phyloP scores from a whole-genome alignment of 176 grass and related monocot species.

The Neostapfia colusana region DNA sequence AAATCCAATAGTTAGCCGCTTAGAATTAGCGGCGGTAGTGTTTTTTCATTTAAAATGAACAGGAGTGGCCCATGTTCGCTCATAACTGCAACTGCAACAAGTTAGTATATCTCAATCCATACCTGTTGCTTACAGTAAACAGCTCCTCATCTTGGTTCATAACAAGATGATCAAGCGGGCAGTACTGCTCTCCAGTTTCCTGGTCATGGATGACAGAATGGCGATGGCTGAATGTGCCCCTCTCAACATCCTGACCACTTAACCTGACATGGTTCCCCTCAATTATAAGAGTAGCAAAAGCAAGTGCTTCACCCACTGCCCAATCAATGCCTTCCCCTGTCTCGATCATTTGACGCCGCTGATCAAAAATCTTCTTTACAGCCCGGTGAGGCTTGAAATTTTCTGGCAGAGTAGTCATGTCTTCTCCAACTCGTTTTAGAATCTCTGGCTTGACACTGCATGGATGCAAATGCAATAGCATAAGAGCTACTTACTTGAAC shows the following conservation, averaged over 20 bases:
- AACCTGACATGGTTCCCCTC: conserved; percentile 98
- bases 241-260: conserved; percentile 99
- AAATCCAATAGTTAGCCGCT: conserved; percentile 8
- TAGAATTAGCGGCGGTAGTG: background rate
- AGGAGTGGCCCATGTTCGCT: background rate
- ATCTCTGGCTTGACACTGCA: conserved; percentile 92
- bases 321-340: conserved; percentile 93
- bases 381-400: conserved; percentile 97
- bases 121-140: conserved; percentile 98
- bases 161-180: conserved; percentile 67
- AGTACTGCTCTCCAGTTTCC: conserved; percentile 76
- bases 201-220: conserved; percentile 94
- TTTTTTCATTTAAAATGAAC: conserved; percentile 3
- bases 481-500: background rate
- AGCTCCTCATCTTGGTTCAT: conserved; percentile 76
- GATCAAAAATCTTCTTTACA: conserved; percentile 95
- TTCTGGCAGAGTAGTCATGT: conserved; percentile 85
- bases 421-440: conserved; percentile 94
- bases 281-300: conserved; percentile 86
- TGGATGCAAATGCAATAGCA: conserved; percentile 32
- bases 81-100: background rate
- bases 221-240: conserved; percentile 95
- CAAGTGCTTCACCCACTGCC: conserved; percentile 93
- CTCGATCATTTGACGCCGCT: conserved; percentile 79
- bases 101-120: conserved; percentile 13